phyloP scores from a whole-genome alignment of 108 stramenopile species.

The Chaetoceros muelleri region DNA sequence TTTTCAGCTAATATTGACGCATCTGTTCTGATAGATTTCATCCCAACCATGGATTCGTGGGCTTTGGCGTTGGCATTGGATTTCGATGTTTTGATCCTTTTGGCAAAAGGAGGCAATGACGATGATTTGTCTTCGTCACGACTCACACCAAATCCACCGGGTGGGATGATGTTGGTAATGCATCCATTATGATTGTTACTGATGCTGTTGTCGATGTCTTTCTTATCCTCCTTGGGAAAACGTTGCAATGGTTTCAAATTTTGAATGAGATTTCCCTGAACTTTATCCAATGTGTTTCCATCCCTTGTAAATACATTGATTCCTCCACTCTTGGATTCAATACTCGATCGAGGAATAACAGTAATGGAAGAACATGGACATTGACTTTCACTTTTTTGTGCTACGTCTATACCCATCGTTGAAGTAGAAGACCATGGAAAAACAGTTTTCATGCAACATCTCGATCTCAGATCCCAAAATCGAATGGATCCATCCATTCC shows the following conservation, averaged over 20 bases:
- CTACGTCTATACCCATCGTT: conserved; percentile 4
- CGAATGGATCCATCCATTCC: conserved; percentile 61
- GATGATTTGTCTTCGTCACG: no score
- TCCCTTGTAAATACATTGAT: neutral
- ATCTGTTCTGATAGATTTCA: conserved; percentile 1
- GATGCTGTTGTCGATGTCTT: no score
- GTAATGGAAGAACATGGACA: conserved; percentile 42
- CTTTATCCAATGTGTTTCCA: neutral
- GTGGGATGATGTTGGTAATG: no score
- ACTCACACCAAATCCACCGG: no score
- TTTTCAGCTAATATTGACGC: conserved; percentile 27
- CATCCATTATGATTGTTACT: no score
- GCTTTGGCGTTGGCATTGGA: neutral
- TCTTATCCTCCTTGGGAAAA: no score
- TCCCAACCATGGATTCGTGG: neutral
- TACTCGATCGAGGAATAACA: conserved; percentile 15
- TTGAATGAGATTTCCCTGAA: neutral
- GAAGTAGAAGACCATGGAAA: conserved; percentile 49
- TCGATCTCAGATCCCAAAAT: conserved; percentile 66
- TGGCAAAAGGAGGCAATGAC: no score
- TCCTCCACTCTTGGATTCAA: neutral
- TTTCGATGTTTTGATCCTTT: neutral
- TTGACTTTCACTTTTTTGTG: conserved; percentile 2
- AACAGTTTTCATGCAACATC: conserved; percentile 50
- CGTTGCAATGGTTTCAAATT: conserved; percentile 1